Conservation (phyloP, 352 stramenopile species). For the Globisporangium cylindrosporum region DNA sequence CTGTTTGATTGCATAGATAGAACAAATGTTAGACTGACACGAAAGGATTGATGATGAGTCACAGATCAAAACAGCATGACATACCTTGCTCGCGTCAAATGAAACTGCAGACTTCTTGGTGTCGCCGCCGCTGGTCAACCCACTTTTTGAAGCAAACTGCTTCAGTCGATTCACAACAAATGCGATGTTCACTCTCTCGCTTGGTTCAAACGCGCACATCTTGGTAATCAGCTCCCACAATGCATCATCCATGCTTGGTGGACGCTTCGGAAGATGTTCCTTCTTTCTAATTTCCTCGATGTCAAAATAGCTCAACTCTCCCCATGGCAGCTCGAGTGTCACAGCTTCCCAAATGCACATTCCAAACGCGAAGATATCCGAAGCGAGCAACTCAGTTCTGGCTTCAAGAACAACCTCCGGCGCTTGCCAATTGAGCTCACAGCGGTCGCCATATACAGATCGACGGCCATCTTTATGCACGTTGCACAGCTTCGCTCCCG, state of each 20-base stretch:
- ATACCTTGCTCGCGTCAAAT: too few relatives aligned
- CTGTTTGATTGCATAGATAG: too few relatives aligned
- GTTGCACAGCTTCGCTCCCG: not conserved
- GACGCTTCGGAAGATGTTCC: conserved; percentile 3
- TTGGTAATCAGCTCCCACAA: not conserved
- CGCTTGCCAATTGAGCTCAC: not conserved
- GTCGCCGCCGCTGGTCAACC: not conserved
- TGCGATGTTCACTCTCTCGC: not conserved
- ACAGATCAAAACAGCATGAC: too few relatives aligned
- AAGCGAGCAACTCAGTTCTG: not conserved
- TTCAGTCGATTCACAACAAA: conserved; percentile 3
- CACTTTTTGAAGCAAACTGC: not conserved
- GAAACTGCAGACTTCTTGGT: too few relatives aligned
- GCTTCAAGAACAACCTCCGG: not conserved
- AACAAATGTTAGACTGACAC: too few relatives aligned
- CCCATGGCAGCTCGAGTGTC: not conserved
- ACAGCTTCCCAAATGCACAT: not conserved
- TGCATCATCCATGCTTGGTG: not conserved
- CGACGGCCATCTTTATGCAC: not conserved
- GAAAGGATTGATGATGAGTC: too few relatives aligned
- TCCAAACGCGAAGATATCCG: conserved; percentile 13
- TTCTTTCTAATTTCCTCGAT: too few relatives aligned
- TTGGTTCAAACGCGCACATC: not conserved
- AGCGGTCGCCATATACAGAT: not conserved
- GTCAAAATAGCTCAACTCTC: too few relatives aligned